These are phyloP conservation scores for Omphalotus guepiniiformis DNA, from an alignment of 768 basidiomycete species.

Conservation along the genomic window DNA sequence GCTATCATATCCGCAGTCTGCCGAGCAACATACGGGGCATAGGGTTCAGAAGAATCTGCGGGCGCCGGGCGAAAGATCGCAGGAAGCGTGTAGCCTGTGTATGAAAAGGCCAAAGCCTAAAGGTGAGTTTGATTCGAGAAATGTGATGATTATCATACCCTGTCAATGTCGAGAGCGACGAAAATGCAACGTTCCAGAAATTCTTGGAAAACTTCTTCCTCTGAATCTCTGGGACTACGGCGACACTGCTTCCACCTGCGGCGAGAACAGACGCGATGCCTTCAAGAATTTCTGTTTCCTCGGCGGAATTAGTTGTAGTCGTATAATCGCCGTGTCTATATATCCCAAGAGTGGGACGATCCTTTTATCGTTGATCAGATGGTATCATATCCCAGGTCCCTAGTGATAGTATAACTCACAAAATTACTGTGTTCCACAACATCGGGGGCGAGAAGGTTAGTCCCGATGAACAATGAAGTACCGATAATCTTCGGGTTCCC, in stretches of 20 bases:
- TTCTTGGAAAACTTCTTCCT: constrained; percentile 60
- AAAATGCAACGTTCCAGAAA: constrained; percentile 58
- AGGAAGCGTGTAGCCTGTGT: constrained; percentile 37
- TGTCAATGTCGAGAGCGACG: constrained; percentile 48
- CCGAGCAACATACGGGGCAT: constrained; percentile 35
- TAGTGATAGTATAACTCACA: constrained; percentile 35
- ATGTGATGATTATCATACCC: constrained; percentile 20
- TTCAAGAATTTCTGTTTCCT: constrained; percentile 36
- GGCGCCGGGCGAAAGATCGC: constrained; percentile 49
- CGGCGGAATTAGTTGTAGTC: constrained; percentile 36
- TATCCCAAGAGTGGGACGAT: constrained; percentile 48
- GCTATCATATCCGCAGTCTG: constrained; percentile 38
- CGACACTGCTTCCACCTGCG: constrained; percentile 43
- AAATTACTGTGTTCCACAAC: constrained; percentile 48
- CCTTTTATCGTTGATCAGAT: constrained; percentile 30
- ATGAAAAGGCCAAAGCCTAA: no score
- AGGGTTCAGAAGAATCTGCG: constrained; percentile 27
- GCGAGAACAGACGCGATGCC: constrained; percentile 43
- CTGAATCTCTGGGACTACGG: constrained; percentile 55
- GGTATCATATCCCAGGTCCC: not conserved
- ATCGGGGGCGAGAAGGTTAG: constrained; percentile 44
- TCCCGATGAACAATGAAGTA: constrained; percentile 50
- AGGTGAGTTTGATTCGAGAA: not conserved
- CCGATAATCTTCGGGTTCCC: constrained; percentile 50
- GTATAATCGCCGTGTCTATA: constrained; percentile 44